These are phyloP conservation scores for Geopyxis carbonaria DNA, from an alignment of 495 filamentous ascomycete species.

Conservation along the genomic window DNA sequence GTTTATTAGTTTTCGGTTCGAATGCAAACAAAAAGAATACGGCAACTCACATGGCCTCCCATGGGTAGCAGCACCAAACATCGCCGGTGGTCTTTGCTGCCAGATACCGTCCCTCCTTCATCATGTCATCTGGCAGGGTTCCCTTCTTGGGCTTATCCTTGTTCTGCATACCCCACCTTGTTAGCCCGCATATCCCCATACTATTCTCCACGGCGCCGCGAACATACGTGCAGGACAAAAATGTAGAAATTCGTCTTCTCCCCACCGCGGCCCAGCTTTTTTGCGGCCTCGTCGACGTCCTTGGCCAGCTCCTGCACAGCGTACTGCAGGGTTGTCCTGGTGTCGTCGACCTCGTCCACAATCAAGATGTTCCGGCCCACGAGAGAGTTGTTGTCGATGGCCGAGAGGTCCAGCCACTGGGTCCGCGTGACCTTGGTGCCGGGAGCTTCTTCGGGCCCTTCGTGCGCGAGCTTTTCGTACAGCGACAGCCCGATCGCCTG, in stretches of 20 bases:
- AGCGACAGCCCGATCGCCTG: slow-evolving; percentile 96
- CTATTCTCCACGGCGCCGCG: neutral
- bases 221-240: slow-evolving; percentile 84
- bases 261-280: slow-evolving; percentile 46
- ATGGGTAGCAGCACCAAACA: slow-evolving; percentile 99
- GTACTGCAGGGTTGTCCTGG: slow-evolving; percentile 89
- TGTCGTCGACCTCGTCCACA: slow-evolving; percentile 98
- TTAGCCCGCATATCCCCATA: slow-evolving; percentile 3
- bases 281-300: slow-evolving; percentile 71
- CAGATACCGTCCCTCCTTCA: slow-evolving; percentile 56
- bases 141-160: slow-evolving; percentile 96
- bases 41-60: slow-evolving; percentile 64
- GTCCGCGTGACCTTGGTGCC: slow-evolving; percentile 94
- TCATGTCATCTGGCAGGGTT: slow-evolving; percentile 60
- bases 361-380: slow-evolving; percentile 96
- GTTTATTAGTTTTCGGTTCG: neutral
- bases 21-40: slow-evolving; percentile 2
- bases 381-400: slow-evolving; percentile 68
- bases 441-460: slow-evolving; percentile 37
- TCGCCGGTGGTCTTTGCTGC: slow-evolving; percentile 77
- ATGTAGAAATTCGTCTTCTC: slow-evolving; percentile 76
- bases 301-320: slow-evolving; percentile 91
- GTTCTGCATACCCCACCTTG: slow-evolving; percentile 39
- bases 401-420: slow-evolving; percentile 89
- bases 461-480: slow-evolving; percentile 64